Percentiles rank a stretch among this genome's conserved stretches.
phyloP scores from a whole-genome alignment of 148 eudicot species.

The Rhododendron molle region DNA sequence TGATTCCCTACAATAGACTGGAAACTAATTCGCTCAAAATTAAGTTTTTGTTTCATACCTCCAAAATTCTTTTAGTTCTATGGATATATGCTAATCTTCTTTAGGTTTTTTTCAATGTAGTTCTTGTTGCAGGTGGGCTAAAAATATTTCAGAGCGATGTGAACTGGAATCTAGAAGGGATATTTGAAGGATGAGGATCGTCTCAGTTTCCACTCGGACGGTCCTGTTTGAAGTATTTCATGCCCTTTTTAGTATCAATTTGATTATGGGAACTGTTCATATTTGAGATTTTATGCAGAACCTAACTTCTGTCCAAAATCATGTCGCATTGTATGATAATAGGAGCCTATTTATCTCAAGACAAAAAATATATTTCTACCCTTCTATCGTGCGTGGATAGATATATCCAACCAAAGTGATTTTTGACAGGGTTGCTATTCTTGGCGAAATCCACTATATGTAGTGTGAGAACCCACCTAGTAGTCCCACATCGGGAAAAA shows the following conservation, averaged over 20 bases:
- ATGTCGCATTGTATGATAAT: not conserved
- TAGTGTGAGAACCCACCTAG: too few species aligned
- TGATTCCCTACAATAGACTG: not conserved
- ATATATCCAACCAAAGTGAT: not conserved
- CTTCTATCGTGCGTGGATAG: not conserved
- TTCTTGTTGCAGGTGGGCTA: not conserved
- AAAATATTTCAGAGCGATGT: not conserved
- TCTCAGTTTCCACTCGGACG: too few species aligned
- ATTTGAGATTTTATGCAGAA: not conserved
- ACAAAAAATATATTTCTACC: not conserved
- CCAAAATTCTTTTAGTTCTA: not conserved
- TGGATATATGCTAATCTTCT: too few species aligned
- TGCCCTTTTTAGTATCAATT: not conserved
- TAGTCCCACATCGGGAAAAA: too few species aligned
- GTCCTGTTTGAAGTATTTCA: not conserved
- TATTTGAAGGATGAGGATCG: not conserved
- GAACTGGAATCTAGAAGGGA: not conserved
- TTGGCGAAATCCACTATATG: too few species aligned
- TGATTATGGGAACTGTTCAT: not conserved
- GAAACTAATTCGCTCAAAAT: not conserved
- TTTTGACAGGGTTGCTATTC: too few species aligned
- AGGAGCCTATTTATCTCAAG: not conserved
- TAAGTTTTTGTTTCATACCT: not conserved
- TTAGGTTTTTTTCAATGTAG: too few species aligned
- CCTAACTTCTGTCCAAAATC: not conserved